These are phyloP conservation scores for Elaphomyces granulatus DNA, from an alignment of 495 filamentous ascomycete species.

Conservation along the genomic window DNA sequence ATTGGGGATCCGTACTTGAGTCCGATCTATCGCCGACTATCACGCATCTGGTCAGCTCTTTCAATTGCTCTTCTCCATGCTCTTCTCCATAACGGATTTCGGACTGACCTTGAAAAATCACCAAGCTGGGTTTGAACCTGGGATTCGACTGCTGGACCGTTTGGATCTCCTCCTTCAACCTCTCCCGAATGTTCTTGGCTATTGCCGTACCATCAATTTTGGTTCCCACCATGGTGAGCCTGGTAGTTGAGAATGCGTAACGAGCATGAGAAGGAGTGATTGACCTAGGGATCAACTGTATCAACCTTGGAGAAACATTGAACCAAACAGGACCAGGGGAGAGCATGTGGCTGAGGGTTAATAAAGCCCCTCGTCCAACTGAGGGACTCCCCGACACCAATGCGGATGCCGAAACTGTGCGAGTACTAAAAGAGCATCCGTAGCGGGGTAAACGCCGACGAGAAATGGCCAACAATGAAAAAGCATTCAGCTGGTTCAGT, in stretches of 20 bases:
- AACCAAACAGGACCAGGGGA: too few species aligned
- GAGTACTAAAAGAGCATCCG: too few species aligned
- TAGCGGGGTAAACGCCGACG: too few species aligned
- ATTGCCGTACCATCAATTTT: slow-evolving; percentile 95
- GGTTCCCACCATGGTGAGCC: slow-evolving; percentile 57
- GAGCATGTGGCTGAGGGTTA: too few species aligned
- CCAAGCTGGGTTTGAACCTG: slow-evolving; percentile 72
- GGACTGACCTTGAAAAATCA: slow-evolving; percentile 77
- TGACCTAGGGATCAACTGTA: slow-evolving; percentile 2
- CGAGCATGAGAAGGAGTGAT: slow-evolving; percentile 5
- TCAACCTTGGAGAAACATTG: too few species aligned
- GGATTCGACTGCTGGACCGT: slow-evolving; percentile 67
- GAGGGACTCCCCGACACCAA: too few species aligned
- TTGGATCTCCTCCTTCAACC: slow-evolving; percentile 62
- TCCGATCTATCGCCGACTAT: slow-evolving; percentile 75
- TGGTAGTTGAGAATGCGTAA: slow-evolving; percentile 35
- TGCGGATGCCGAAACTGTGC: too few species aligned
- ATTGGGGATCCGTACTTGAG: slow-evolving; percentile 51
- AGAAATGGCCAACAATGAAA: too few species aligned
- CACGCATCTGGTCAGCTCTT: slow-evolving; percentile 14
- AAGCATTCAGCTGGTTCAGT: too few species aligned
- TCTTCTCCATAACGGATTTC: slow-evolving; percentile 1
- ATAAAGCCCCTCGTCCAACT: too few species aligned
- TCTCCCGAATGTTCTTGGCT: slow-evolving; percentile 75
- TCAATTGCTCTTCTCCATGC: slow-evolving; percentile 1